A percentile compares a stretch with the other conserved stretches of the same genome.
Evolutionary conservation across 768 basidiomycete genomes (phyloP).

Genomic region (Dentipellis sp.): DNA sequence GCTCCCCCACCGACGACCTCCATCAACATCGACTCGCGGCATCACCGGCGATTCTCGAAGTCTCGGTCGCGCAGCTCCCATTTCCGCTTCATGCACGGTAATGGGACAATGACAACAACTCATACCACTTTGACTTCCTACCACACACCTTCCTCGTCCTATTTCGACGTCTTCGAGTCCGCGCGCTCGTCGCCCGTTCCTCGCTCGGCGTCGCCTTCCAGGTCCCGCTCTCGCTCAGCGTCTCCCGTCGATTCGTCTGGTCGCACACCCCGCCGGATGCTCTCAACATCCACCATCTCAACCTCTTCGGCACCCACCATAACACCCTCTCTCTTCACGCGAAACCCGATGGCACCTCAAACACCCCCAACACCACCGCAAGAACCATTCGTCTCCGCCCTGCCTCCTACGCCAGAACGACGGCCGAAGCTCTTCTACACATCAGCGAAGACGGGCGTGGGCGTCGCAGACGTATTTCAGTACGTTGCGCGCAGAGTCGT

Average conservation of each 20-base stretch:
- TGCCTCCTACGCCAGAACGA: conserved; percentile 30
- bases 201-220: conserved; percentile 15
- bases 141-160: conserved; percentile 74
- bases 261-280: conserved; percentile 11
- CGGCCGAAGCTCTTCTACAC: conserved; percentile 66
- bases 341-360: conserved; percentile 6
- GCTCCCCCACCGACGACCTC: conserved; percentile 19
- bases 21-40: conserved; percentile 23
- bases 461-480: conserved; percentile 66
- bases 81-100: conserved; percentile 21
- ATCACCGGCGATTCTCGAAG: conserved; percentile 26
- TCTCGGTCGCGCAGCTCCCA: conserved; percentile 40
- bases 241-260: conserved; percentile 18
- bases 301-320: conserved; percentile 16
- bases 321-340: conserved; percentile 16
- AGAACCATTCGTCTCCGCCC: conserved; percentile 1
- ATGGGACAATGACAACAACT: conserved; percentile 48
- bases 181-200: conserved; percentile 53
- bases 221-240: conserved; percentile 9
- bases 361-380: conserved; percentile 6
- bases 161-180: conserved; percentile 53
- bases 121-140: conserved; percentile 54
- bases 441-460: conserved; percentile 70
- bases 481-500: conserved; percentile 62
- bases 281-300: conserved; percentile 10